Conservation (phyloP, 345 rosid species). For the Hibiscus syriacus region DNA sequence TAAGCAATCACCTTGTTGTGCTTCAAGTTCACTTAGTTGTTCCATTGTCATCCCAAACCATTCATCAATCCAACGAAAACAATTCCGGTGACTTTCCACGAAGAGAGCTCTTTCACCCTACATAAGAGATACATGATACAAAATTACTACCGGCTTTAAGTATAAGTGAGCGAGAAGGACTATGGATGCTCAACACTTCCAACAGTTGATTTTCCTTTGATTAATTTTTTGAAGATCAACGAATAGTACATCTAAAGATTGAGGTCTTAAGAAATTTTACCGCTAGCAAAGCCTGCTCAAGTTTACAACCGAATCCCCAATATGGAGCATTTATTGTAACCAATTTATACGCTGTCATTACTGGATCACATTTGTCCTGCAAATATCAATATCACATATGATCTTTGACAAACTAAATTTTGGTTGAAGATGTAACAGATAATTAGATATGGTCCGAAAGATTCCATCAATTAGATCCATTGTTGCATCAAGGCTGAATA, state of each 20-base stretch:
- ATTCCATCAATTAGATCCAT: not conserved
- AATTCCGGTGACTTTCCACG: slow-evolving; percentile 41
- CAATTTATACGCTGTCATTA: slow-evolving; percentile 68
- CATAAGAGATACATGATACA: not conserved
- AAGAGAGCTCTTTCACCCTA: slow-evolving; percentile 70
- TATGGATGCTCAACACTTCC: too few relatives aligned
- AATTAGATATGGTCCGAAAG: too few relatives aligned
- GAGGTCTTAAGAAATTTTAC: slow-evolving; percentile 17
- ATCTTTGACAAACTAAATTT: too few relatives aligned
- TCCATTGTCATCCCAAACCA: slow-evolving; percentile 56
- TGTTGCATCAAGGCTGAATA: not conserved
- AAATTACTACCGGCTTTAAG: not conserved
- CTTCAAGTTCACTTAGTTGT: slow-evolving; percentile 42
- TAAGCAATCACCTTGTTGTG: slow-evolving; percentile 21
- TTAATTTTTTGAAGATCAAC: too few relatives aligned
- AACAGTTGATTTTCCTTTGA: too few relatives aligned
- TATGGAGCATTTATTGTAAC: slow-evolving; percentile 65
- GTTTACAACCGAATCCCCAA: slow-evolving; percentile 69
- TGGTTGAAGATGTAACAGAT: too few relatives aligned
- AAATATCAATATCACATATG: slow-evolving; percentile 5
- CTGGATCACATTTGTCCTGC: slow-evolving; percentile 54
- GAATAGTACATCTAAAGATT: not conserved
- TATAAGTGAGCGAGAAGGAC: not conserved
- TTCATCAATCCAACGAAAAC: slow-evolving; percentile 65
- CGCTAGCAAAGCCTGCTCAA: slow-evolving; percentile 62